phyloP scores from a whole-genome alignment of 2,329 filamentous ascomycete genomes.

The Cercospora sp. region DNA sequence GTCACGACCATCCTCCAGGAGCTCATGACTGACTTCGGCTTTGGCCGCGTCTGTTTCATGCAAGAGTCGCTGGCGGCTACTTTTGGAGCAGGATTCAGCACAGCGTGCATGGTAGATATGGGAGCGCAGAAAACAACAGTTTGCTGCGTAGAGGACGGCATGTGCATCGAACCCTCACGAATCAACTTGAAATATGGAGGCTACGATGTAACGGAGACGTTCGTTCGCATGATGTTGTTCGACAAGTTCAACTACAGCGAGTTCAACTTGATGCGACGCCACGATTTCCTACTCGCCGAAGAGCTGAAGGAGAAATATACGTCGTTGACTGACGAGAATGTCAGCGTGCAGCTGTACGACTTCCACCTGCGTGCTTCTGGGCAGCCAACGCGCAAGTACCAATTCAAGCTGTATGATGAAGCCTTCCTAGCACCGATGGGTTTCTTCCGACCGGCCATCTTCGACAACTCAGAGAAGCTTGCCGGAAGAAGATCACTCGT shows the following conservation, averaged over 20 bases:
- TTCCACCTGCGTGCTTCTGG: constrained; percentile 89
- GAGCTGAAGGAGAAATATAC: constrained; percentile 93
- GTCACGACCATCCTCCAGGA: constrained; percentile 82
- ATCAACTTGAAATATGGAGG: constrained; percentile 95
- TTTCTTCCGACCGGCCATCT: constrained; percentile 85
- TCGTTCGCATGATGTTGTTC: constrained; percentile 96
- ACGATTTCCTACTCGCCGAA: constrained; percentile 90
- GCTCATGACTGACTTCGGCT: constrained; percentile 84
- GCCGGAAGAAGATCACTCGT: constrained; percentile 76
- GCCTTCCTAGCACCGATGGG: constrained; percentile 92
- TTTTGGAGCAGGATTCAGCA: constrained; percentile 92
- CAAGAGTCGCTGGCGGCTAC: constrained; percentile 94
- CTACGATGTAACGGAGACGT: constrained; percentile 87
- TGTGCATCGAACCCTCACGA: constrained; percentile 90
- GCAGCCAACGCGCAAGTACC: constrained; percentile 87
- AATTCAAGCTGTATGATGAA: constrained; percentile 96
- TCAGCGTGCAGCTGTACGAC: constrained; percentile 83
- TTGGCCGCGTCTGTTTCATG: constrained; percentile 86
- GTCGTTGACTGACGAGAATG: constrained; percentile 84
- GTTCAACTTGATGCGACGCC: constrained; percentile 84
- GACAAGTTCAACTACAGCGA: constrained; percentile 95
- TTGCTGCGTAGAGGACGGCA: constrained; percentile 93
- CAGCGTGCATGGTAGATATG: constrained; percentile 91
- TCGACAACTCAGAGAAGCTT: constrained; percentile 80
- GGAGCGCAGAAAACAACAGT: constrained; percentile 97